Percentiles rank a stretch among this genome's conserved stretches.
These are phyloP conservation scores for Cyanidium caldarium DNA, from an alignment of 23 red algal species.

Conservation along the genomic window DNA sequence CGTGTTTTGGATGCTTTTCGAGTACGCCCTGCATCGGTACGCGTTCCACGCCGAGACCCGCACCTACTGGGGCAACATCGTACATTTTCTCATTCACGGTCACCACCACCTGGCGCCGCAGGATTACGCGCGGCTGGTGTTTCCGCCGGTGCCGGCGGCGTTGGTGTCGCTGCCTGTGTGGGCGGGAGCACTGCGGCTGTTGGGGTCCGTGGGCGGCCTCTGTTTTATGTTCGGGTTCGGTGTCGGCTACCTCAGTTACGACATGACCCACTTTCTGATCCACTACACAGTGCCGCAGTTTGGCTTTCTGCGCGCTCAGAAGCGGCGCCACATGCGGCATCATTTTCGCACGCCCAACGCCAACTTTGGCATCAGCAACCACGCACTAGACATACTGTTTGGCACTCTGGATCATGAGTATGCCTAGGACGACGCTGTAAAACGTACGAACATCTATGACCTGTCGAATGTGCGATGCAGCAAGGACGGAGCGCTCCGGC, in stretches of 20 bases:
- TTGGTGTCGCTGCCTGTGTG: conserved; percentile 67
- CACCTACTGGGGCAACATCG: conserved; percentile 68
- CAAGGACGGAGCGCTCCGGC: background rate
- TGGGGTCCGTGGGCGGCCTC: conserved; percentile 36
- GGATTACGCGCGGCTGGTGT: conserved; percentile 84
- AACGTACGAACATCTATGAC: too few relatives aligned
- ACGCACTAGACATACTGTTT: conserved; percentile 60
- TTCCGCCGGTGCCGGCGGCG: conserved; percentile 75
- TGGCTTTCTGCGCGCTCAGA: conserved; percentile 58
- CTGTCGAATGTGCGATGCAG: background rate
- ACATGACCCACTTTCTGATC: conserved; percentile 99
- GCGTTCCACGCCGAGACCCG: conserved; percentile 55
- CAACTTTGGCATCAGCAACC: conserved; percentile 88
- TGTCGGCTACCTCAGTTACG: conserved; percentile 73
- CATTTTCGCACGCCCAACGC: conserved; percentile 61
- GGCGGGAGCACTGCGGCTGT: conserved; percentile 16
- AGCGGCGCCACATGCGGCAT: conserved; percentile 72
- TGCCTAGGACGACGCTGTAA: too few relatives aligned
- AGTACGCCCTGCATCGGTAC: conserved; percentile 79
- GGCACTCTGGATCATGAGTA: conserved; percentile 28
- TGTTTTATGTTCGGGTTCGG: conserved; percentile 67
- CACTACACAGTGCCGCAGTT: conserved; percentile 45
- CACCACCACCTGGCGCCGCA: conserved; percentile 97
- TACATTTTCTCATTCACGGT: conserved; percentile 96
- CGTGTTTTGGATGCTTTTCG: conserved; percentile 72